These are phyloP conservation scores for Nothopassalora personata DNA, from an alignment of 2,329 filamentous ascomycete species.

Conservation along the genomic window DNA sequence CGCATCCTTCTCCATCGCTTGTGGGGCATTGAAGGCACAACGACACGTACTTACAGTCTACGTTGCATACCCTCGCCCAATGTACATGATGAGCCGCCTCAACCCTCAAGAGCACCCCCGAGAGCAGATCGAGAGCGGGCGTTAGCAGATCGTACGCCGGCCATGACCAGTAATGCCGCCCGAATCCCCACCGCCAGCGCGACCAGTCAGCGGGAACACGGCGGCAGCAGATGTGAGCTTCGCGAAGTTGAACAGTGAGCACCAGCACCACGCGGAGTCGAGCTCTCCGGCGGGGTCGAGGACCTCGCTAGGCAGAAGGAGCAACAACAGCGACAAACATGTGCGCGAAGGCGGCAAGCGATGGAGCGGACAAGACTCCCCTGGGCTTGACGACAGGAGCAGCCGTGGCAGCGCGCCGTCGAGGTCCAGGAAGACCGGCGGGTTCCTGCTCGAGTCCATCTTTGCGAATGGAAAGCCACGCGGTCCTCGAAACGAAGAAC, in stretches of 20 bases:
- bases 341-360: slow-evolving; percentile 2
- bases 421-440: slow-evolving; percentile 33
- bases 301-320: slow-evolving; percentile 16
- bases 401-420: slow-evolving; percentile 12
- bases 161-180: slow-evolving; percentile 18
- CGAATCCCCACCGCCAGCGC: slow-evolving; percentile 11
- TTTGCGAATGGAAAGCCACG: slow-evolving; percentile 21
- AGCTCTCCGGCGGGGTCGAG: slow-evolving; percentile 26
- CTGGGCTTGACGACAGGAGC: slow-evolving; percentile 4
- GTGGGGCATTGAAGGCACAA: background rate
- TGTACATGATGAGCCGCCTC: background rate
- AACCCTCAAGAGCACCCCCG: background rate
- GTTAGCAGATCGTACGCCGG: slow-evolving; percentile 3
- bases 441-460: slow-evolving; percentile 34
- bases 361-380: slow-evolving; percentile 1
- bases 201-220: slow-evolving; percentile 5
- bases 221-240: slow-evolving; percentile 27
- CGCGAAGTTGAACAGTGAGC: slow-evolving; percentile 13
- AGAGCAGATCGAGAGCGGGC: background rate
- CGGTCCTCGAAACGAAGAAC: background rate
- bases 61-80: background rate
- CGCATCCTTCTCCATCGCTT: background rate
- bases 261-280: slow-evolving; percentile 23
- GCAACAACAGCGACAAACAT: slow-evolving; percentile 11
- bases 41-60: background rate